Evolutionary conservation across 352 stramenopile genomes (phyloP).

Genomic region (Pythium folliculosum): DNA sequence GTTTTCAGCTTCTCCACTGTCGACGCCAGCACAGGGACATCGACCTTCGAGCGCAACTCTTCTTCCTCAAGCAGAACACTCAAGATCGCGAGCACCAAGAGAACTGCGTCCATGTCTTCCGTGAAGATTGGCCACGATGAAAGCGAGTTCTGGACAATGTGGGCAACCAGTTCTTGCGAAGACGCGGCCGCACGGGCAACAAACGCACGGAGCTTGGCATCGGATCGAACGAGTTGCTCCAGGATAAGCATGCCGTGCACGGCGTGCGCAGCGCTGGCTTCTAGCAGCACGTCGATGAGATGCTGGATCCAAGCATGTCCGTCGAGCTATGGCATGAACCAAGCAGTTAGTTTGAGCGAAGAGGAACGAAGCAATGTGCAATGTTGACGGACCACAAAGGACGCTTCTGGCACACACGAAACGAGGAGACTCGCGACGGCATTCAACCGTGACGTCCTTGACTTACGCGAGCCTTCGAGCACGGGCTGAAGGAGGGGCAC

Average conservation of each 20-base stretch:
- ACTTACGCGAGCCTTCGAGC: slow-evolving; percentile 6
- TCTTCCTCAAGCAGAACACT: slow-evolving; percentile 16
- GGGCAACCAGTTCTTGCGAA: slow-evolving; percentile 12
- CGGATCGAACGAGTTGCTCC: slow-evolving; percentile 14
- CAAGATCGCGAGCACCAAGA: slow-evolving; percentile 21
- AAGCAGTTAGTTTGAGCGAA: not conserved
- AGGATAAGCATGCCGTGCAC: slow-evolving; percentile 24
- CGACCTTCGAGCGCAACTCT: slow-evolving; percentile 1
- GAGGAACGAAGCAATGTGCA: not conserved
- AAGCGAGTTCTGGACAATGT: slow-evolving; percentile 21
- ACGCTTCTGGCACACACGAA: not conserved
- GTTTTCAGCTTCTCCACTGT: slow-evolving; percentile 16
- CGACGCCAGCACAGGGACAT: not conserved
- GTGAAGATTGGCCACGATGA: slow-evolving; percentile 27
- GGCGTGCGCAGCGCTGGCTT: slow-evolving; percentile 12
- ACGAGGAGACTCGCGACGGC: slow-evolving; percentile 17
- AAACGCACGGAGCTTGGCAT: slow-evolving; percentile 6
- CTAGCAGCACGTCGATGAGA: slow-evolving; percentile 18
- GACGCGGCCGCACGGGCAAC: slow-evolving; percentile 3
- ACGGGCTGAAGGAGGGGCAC: slow-evolving; percentile 13
- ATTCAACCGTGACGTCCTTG: slow-evolving; percentile 12
- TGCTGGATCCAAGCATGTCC: slow-evolving; percentile 16
- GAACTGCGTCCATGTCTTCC: slow-evolving; percentile 27
- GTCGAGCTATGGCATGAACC: slow-evolving; percentile 13
- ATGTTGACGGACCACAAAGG: slow-evolving; percentile 11